phyloP scores from a whole-genome alignment of 768 basidiomycete genomes.

The Mrakia gelida region DNA sequence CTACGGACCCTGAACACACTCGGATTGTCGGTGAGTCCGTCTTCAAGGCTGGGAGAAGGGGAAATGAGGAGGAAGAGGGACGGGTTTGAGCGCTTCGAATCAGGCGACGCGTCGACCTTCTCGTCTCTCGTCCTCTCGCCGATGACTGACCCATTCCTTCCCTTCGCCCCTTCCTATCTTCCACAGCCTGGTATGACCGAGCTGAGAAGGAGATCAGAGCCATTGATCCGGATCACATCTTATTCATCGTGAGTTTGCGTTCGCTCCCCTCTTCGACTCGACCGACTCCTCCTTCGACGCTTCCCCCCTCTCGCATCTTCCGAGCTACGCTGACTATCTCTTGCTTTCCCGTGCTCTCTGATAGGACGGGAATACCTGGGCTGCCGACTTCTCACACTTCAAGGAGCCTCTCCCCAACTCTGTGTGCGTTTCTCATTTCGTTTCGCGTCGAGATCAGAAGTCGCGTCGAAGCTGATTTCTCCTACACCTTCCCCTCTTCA shows the following conservation, averaged over 20 bases:
- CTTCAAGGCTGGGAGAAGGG: too few species aligned
- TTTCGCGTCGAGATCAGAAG: slow-evolving; percentile 41
- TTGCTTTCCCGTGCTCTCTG: background rate
- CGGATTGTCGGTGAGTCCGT: slow-evolving; percentile 50
- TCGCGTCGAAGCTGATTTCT: slow-evolving; percentile 47
- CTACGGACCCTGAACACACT: slow-evolving; percentile 64
- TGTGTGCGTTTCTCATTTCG: slow-evolving; percentile 63
- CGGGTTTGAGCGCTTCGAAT: too few species aligned
- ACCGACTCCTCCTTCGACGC: too few species aligned
- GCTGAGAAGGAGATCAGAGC: slow-evolving; percentile 66
- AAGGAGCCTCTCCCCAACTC: slow-evolving; percentile 65
- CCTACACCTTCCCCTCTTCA: background rate
- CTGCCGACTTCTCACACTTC: slow-evolving; percentile 45
- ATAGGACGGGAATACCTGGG: slow-evolving; percentile 60
- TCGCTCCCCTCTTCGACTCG: too few species aligned
- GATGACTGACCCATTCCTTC: too few species aligned
- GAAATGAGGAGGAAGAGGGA: too few species aligned
- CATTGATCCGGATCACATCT: slow-evolving; percentile 63
- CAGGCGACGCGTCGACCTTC: too few species aligned
- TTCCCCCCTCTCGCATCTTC: background rate
- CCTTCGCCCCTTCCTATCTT: too few species aligned
- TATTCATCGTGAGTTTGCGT: slow-evolving; percentile 62
- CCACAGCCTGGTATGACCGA: slow-evolving; percentile 57
- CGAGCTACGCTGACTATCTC: background rate
- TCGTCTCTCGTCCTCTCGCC: too few species aligned